These are phyloP conservation scores for Picochlorum sp. DNA, from an alignment of 139 green algal species.

Conservation along the genomic window DNA sequence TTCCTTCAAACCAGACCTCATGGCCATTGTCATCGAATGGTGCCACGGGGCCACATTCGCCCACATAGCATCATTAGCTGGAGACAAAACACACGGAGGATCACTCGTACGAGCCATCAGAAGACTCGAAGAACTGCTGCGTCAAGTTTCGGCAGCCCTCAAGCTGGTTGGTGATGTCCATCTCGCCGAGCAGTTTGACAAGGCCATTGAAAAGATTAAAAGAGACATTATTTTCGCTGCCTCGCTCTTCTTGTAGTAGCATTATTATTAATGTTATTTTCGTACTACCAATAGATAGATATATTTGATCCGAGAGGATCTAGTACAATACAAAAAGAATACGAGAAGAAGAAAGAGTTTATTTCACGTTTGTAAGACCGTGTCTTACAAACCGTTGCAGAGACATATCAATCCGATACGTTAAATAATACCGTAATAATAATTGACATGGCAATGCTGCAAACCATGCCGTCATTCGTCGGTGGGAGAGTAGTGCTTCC, in stretches of 20 bases:
- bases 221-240: conserved; percentile 56
- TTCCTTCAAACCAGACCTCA: conserved; percentile 61
- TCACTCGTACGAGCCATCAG: conserved; percentile 66
- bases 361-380: no score
- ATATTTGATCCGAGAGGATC: not conserved
- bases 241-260: conserved; percentile 42
- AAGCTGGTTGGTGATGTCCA: conserved; percentile 32
- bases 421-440: no score
- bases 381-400: no score
- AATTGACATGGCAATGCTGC: no score
- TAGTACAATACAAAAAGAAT: no score
- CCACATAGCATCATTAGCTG: conserved; percentile 39
- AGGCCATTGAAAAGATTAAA: conserved; percentile 33
- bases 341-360: no score
- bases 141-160: conserved; percentile 43
- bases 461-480: no score
- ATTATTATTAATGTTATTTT: not conserved
- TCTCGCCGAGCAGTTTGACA: conserved; percentile 30
- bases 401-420: no score
- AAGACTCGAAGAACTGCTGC: conserved; percentile 68
- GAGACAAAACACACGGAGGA: conserved; percentile 24
- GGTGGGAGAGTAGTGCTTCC: no score
- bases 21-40: conserved; percentile 61
- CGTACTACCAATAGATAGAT: not conserved
- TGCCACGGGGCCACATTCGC: conserved; percentile 48